Evolutionary conservation across 768 basidiomycete genomes (phyloP), one percentile per base, ranked within the genome.

Genomic region (Amanita fuliginea): DNA sequence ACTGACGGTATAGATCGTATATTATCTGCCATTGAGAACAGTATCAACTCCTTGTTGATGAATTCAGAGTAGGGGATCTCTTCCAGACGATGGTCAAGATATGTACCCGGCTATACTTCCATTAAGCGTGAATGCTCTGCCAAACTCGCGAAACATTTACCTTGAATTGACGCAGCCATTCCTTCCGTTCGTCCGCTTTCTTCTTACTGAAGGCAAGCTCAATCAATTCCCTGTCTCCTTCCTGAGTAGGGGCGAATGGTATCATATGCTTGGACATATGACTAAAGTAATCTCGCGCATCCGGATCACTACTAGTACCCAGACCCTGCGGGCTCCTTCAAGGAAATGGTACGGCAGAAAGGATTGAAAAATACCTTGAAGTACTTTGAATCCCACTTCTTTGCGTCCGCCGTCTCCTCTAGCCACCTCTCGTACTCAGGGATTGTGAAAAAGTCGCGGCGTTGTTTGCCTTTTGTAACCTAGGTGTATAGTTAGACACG

Each of bases 141-240:
- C 21, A 13, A 21, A 10, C 36, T 42, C 9, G 6, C 18, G 8
- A 30, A 30, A 36, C 4, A 42, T 47, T 13, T 57, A 86, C 92
- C 73, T 78, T 91, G 70, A 92, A 95, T 53, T 90, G 83, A 19
- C 96, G 77, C 10, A 99, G 69, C 96, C 96, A 99, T 51, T 99
- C 96, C 64, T 99, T 98, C 46, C 96, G 83, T 2, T 97, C 93
- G 52, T 99, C 96, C 0, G 93, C 89, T 61, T 95, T 97, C 75
- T 97, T 98, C 79, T 98, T 99, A 72, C 91, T 97, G 74, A 99
- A 99, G 0, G 96, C 96, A 49, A 99, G 81, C 35, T 99, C 96
- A 53, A 99, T 95, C 32, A 97, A 74, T 6, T 82, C 83, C 40
- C 79, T 81, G 56, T 98, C 96, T 2, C 83, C 92, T 0, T 83